A percentile compares a stretch with the other conserved stretches of the same genome.
Conservation (phyloP, 2,329 filamentous ascomycete genomes). For the Ophiosphaerella korrae region DNA sequence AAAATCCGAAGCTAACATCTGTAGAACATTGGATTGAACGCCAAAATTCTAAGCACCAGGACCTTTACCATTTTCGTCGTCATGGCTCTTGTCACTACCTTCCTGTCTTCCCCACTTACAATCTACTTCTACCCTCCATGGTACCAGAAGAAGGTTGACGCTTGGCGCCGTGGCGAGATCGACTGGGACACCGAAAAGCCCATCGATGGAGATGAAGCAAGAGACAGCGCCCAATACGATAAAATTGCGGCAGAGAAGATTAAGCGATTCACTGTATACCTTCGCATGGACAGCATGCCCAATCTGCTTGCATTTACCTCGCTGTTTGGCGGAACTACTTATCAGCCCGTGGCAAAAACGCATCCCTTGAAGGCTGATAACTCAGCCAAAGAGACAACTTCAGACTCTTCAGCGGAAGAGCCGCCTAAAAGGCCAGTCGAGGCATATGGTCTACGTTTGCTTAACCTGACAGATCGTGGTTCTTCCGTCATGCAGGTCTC, state of each 20-base stretch:
- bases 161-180: constrained; percentile 83
- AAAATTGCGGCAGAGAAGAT: constrained; percentile 60
- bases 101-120: constrained; percentile 79
- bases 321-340: constrained; percentile 66
- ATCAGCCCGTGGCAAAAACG: constrained; percentile 46
- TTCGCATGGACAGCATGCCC: constrained; percentile 83
- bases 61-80: constrained; percentile 95
- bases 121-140: constrained; percentile 74
- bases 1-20: constrained; percentile 13
- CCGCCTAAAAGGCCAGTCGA: constrained; percentile 60
- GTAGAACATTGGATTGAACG: constrained; percentile 82
- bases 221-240: constrained; percentile 51
- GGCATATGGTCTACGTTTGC: constrained; percentile 82
- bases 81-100: constrained; percentile 88
- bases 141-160: constrained; percentile 74
- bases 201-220: constrained; percentile 42
- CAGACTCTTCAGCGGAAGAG: constrained; percentile 21
- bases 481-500: constrained; percentile 95
- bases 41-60: constrained; percentile 75
- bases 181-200: constrained; percentile 76
- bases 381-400: constrained; percentile 26
- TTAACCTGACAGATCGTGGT: constrained; percentile 88
- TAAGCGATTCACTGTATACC: constrained; percentile 74
- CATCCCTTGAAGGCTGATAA: constrained; percentile 44
- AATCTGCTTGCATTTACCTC: constrained; percentile 82